A percentile compares a stretch with the other conserved stretches of the same genome.
These are phyloP conservation scores for Chlorella sp. DNA, from an alignment of 139 green algal species.

Conservation along the genomic window DNA sequence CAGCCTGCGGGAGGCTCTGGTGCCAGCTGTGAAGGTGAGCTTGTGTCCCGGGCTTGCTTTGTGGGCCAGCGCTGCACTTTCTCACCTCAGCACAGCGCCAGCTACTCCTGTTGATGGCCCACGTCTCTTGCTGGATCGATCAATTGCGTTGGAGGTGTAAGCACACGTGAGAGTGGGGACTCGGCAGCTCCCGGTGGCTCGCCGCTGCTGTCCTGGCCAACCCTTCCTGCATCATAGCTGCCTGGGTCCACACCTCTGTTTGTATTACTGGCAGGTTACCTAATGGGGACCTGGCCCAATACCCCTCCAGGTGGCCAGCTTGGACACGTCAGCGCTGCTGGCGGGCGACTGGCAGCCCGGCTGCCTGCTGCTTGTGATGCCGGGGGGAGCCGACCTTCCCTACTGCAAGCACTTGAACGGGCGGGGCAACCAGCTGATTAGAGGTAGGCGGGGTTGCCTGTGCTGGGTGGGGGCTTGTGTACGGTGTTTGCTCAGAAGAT, in stretches of 20 bases:
- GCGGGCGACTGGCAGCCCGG: constrained; percentile 52
- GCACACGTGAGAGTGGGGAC: too few species aligned
- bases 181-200: too few species aligned
- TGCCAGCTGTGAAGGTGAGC: constrained; percentile 24
- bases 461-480: background rate
- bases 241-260: too few species aligned
- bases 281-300: background rate
- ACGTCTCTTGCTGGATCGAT: too few species aligned
- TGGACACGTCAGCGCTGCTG: constrained; percentile 59
- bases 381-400: constrained; percentile 78
- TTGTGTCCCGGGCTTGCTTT: background rate
- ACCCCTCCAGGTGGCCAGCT: constrained; percentile 40
- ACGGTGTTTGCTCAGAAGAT: too few species aligned
- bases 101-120: too few species aligned
- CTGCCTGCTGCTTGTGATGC: constrained; percentile 70
- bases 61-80: too few species aligned
- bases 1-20: constrained; percentile 38
- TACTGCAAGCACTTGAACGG: constrained; percentile 81
- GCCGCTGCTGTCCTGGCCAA: too few species aligned
- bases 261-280: too few species aligned
- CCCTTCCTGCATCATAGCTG: too few species aligned
- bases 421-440: constrained; percentile 67
- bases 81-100: background rate
- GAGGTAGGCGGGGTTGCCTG: constrained; percentile 34
- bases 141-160: too few species aligned